Evolutionary conservation across 1,284 basidiomycete species (phyloP).

Genomic region (Trichosporon coremiiforme): DNA sequence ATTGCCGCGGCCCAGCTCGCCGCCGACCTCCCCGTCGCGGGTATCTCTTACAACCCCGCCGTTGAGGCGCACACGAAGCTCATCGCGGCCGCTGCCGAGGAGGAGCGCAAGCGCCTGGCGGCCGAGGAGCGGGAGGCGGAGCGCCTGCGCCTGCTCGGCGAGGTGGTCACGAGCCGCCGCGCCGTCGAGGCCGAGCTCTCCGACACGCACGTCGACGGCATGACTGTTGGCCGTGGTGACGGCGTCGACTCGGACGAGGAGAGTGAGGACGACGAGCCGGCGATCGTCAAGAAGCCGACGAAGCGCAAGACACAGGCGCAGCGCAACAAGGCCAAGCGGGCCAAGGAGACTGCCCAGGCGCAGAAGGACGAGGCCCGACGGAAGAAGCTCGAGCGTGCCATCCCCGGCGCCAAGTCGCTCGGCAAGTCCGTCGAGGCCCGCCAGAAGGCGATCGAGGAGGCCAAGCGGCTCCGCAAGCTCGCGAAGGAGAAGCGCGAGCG

Average conservation of each 20-base stretch:
- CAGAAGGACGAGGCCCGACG: conserved; percentile 35
- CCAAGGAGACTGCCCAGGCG: conserved; percentile 34
- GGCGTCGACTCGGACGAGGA: conserved; percentile 40
- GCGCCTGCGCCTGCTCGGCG: conserved; percentile 56
- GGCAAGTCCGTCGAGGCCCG: conserved; percentile 42
- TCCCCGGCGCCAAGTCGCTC: conserved; percentile 37
- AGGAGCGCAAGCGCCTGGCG: conserved; percentile 65
- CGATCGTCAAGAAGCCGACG: conserved; percentile 56
- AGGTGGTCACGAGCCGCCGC: conserved; percentile 62
- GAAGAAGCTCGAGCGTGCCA: conserved; percentile 37
- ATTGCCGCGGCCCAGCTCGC: conserved; percentile 55
- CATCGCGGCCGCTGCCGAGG: conserved; percentile 68
- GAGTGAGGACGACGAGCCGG: conserved; percentile 41
- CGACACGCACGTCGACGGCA: conserved; percentile 59
- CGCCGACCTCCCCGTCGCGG: conserved; percentile 75
- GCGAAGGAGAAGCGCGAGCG: conserved; percentile 69
- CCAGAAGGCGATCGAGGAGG: conserved; percentile 36
- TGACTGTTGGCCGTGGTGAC: conserved; percentile 63
- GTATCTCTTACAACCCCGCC: conserved; percentile 91
- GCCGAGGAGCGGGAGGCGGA: conserved; percentile 64
- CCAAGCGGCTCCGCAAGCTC: conserved; percentile 36
- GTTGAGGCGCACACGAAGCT: conserved; percentile 74
- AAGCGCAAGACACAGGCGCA: conserved; percentile 66
- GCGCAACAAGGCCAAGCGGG: conserved; percentile 50
- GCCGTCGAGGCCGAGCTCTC: conserved; percentile 38